Base-by-base conservation (phyloP, 805 yeast species). In the Schizosaccharomyces lindneri region DNA sequence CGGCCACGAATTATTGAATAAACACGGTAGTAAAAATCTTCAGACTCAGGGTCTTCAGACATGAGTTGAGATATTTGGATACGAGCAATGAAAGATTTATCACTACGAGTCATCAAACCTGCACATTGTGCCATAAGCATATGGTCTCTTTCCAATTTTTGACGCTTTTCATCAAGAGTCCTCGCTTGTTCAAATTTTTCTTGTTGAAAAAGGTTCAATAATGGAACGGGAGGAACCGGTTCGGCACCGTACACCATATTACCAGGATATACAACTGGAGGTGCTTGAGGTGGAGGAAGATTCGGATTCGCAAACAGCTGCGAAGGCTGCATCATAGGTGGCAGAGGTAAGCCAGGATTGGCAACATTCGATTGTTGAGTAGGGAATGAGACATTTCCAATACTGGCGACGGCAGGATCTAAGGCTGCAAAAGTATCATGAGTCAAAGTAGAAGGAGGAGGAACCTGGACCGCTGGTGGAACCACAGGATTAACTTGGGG, bases 81-180 rank as follows among this genome's bases (percentile, higher is more conserved):
- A 70, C 97, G 80, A 55, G 96, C 87, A 60, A 93, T 90, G 69
- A 86, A 88, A 73, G 90, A 96, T 74, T 89, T 89, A 72, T 93
- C 98, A 74, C 90, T 85, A 63, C 95, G 95, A 68, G 88, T 87
- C 98, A 93, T 93, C 65, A 93, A 81, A 65, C 97, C 97, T 36
- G 93, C 85, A 74, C 83, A 87, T 68, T 81, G 82, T 69, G 85
- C 77, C 67, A 87, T 85, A 65, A 64, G 62, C 36, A 68, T 6
- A 61, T 62, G 43, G 55, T 84, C 78, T 59, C 81, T 13, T 48
- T 41, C 57, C 19, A 41, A 5, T 32, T 36, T 59, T 9, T 48
- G 41, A 5, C 27, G 41, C 19, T 61, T 62, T 48, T 27, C 41
- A 7, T 29, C 48, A 13, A 36, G 27, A 27, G 2, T 32, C 31